Evolutionary conservation across 768 basidiomycete species (phyloP), one percentile per base, ranked within the genome.

Genomic region (Royoungia palumana): DNA sequence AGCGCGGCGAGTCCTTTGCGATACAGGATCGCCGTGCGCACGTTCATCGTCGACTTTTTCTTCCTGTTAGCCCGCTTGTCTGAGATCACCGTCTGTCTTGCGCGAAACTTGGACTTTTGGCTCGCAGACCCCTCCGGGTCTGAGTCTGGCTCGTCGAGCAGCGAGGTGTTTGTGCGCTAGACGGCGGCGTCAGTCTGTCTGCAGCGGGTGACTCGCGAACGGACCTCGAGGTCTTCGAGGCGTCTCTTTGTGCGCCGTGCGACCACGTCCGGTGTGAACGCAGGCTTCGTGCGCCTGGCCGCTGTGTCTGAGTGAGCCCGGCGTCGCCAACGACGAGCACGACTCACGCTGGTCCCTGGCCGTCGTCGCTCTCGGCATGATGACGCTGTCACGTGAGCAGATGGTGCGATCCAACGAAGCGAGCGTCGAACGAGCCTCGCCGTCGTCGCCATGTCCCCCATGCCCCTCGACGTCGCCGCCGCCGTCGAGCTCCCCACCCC

Each of bases 211-310:
- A n/a, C n/a, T n/a, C n/a, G n/a, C 16, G 30, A 12, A 45, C 65
- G 11, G 57, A 85, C 89, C 78, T 94, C 90, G 41, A 94, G 83
- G 65, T 94, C 90, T 53, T 88, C 88, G 8, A 94, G 77, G 66
- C 87, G 89, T 35, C 82, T 72, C 65, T 79, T 84, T 9, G 81
- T 86, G 49, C 90, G 81, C 64, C 86, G 89, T 10, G 84, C 80
- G 48, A 92, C 75, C 39, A 87, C 68, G 46, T 90, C 87, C 1
- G 81, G 73, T 11, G 82, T 72, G 17, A 87, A 67, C 19, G 66
- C 64, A 42, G 73, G 71, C 34, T 71, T 62, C 6, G 70, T 56
- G 42, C 70, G 75, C 56, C 81, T 75, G n/a, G 77, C 74, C 41
- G 76, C 75, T 70, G 41, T 14, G 1, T n/a, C 14, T 9, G 22